Base-by-base conservation (phyloP, 2,329 filamentous ascomycete genomes). In the Colletotrichum costaricense region DNA sequence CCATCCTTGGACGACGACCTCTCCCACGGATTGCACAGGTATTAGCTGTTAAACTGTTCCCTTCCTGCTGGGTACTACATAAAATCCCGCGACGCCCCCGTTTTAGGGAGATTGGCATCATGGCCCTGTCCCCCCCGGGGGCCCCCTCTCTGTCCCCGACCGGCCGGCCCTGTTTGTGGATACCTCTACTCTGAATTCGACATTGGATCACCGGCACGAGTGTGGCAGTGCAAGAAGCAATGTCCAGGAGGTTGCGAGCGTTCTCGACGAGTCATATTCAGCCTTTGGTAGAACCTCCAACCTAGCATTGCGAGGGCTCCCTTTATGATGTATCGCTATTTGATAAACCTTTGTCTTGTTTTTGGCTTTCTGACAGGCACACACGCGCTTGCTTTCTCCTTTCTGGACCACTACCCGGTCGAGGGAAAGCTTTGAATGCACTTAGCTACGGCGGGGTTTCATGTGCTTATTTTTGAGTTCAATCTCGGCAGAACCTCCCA, bases 161-260 rank as follows among this genome's bases (percentile, higher is more conserved):
- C 60, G 22, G 60, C 46, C 55, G 70, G 67, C 60, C 60, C 55
- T 65, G 67, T 73, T 56, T 62, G 70, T 65, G 67, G 70, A 57
- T 65, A 33, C 64, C 33, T 12, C 33, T 28, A 24, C 49, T 65
- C 63, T 16, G 49, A 14, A 2, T 57, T 62, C 22, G 49, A 62
- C 62, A 46, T 28, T 38, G 63, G 35, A 57, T 72, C 60, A 54
- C 65, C 60, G 59, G 55, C 42, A 55, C 22, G 28, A 65, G 22
- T 60, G 55, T 69, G 70, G 70, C 70, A 73, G 70, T 70, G 67
- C 67, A 65, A 52, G 30, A 65, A 69, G 55, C 67, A 73, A 56
- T 57, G 67, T 62, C 35, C 70, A 62, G 35, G 60, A 70, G 67
- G 46, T 73, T 56, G 28, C 46, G 59, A 38, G 24, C 26, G 9